These are phyloP conservation scores for Tillandsia leiboldiana DNA, from an alignment of 176 grass and related monocot genomes.

Conservation along the genomic window DNA sequence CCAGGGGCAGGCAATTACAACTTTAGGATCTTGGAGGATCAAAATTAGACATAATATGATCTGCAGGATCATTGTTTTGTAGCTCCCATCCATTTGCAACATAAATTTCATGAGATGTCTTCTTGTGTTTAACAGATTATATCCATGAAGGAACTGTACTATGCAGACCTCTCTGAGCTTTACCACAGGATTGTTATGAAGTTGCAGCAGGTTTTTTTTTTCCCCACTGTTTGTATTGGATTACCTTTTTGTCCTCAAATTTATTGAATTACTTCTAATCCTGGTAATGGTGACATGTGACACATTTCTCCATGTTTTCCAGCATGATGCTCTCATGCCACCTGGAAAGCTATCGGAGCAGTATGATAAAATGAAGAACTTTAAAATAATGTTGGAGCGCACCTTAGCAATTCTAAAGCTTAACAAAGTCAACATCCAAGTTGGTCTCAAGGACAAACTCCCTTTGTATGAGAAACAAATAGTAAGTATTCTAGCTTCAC, in stretches of 20 bases:
- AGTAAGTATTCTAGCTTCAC: conserved; percentile 33
- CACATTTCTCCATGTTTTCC: not conserved
- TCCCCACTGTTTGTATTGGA: not conserved
- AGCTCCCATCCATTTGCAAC: not conserved
- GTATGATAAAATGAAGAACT: conserved; percentile 57
- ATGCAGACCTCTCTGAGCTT: conserved; percentile 46
- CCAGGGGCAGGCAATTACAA: no score
- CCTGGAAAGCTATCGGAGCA: conserved; percentile 36
- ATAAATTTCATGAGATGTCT: conserved; percentile 3
- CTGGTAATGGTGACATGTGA: not conserved
- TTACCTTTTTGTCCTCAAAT: not conserved
- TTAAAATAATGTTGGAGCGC: conserved; percentile 44
- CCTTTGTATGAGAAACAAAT: conserved; percentile 59
- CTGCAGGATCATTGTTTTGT: not conserved
- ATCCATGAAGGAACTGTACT: conserved; percentile 63
- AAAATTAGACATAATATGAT: not conserved
- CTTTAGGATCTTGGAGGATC: not conserved
- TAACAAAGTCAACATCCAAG: conserved; percentile 39
- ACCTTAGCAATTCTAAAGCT: conserved; percentile 39
- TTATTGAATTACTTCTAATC: not conserved
- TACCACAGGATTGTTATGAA: conserved; percentile 53
- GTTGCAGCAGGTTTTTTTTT: conserved; percentile 36
- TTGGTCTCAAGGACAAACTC: conserved; percentile 41
- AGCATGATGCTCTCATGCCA: conserved; percentile 38
- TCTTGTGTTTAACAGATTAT: conserved; percentile 47